Conservation (phyloP, 1,284 basidiomycete species). For the Puccinia triticina region DNA sequence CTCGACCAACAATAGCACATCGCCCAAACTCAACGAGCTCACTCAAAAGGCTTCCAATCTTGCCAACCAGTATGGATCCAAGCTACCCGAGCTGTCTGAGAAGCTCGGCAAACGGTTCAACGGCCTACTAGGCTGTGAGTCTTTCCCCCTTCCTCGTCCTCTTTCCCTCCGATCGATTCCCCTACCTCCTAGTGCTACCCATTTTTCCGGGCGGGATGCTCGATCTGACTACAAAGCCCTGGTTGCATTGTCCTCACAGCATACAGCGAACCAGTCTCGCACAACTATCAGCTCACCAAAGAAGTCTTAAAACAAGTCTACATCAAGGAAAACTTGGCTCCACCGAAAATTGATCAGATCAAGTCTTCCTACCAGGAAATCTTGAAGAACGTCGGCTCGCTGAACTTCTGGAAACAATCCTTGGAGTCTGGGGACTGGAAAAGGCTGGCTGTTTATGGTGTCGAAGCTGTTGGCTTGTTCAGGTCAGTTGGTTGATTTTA, state of each 20-base stretch:
- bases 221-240: neutral
- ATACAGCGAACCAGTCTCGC: conserved; percentile 33
- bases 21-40: conserved; percentile 22
- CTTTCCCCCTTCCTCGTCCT: neutral
- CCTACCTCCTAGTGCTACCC: neutral
- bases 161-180: neutral
- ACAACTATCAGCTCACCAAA: conserved; percentile 37
- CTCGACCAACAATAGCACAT: neutral
- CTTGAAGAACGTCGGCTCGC: conserved; percentile 18
- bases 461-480: conserved; percentile 48
- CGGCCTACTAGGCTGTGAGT: conserved; percentile 22
- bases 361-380: conserved; percentile 20
- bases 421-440: conserved; percentile 46
- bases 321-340: conserved; percentile 43
- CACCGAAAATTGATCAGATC: conserved; percentile 34
- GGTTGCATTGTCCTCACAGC: neutral
- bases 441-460: conserved; percentile 40
- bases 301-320: conserved; percentile 51
- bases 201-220: neutral
- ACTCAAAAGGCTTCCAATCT: conserved; percentile 32
- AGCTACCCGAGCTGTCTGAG: conserved; percentile 22
- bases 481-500: conserved; percentile 27
- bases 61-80: conserved; percentile 13
- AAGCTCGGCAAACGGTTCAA: conserved; percentile 5
- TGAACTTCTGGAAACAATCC: conserved; percentile 38